Evolutionary conservation across 2,329 filamentous ascomycete genomes (phyloP).

Genomic region (Neophaeococcomyces mojaviensis): DNA sequence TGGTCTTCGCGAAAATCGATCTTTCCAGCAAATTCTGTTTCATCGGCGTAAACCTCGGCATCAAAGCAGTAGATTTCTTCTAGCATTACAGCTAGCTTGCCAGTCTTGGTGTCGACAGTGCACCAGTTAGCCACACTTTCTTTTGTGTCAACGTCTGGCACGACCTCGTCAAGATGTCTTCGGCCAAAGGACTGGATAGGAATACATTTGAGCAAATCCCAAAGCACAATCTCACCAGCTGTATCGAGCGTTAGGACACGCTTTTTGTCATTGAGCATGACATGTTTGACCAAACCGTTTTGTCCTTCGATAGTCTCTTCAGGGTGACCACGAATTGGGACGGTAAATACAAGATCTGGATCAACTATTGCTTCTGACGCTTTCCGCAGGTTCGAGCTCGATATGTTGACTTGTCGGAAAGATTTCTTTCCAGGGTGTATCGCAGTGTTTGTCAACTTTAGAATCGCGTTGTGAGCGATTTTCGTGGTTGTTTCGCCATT

Average conservation of each 20-base stretch:
- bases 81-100: conserved; percentile 79
- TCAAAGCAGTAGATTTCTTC: conserved; percentile 97
- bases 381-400: conserved; percentile 42
- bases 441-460: conserved; percentile 78
- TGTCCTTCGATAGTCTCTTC: conserved; percentile 87
- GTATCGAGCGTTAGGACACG: conserved; percentile 88
- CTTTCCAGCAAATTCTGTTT: conserved; percentile 65
- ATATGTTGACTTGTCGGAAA: conserved; percentile 31
- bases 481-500: conserved; percentile 33
- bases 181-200: conserved; percentile 91
- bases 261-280: conserved; percentile 81
- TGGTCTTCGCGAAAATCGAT: conserved; percentile 86
- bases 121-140: conserved; percentile 96
- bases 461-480: conserved; percentile 68
- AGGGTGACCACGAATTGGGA: conserved; percentile 61
- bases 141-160: conserved; percentile 73
- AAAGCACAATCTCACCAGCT: conserved; percentile 86
- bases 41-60: conserved; percentile 93
- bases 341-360: conserved; percentile 39
- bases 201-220: conserved; percentile 89
- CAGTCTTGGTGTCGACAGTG: conserved; percentile 85
- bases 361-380: conserved; percentile 49
- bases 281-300: conserved; percentile 89
- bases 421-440: conserved; percentile 56
- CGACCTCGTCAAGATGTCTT: conserved; percentile 85